Evolutionary conservation across 140 eudicot genomes (phyloP), one percentile per base, ranked within the genome.

Genomic region (Bidens hawaiensis): DNA sequence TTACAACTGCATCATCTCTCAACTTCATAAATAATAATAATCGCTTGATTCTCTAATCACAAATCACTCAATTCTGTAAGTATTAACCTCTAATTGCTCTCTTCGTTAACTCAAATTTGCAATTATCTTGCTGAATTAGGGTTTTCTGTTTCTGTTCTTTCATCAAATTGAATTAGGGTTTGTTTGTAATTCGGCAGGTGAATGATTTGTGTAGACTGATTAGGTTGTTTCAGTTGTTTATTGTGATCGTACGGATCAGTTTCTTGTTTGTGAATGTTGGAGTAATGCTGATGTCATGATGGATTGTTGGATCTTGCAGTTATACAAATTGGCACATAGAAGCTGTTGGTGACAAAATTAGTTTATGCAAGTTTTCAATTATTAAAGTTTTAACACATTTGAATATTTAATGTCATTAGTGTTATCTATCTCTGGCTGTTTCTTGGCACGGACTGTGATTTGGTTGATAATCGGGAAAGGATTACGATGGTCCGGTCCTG

Each of bases 41-140:
- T 5, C 57, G 43, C 36, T 66, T 50, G 4, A 45, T 26, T 16
- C 23, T 47, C 47, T 15, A 19, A 52, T 63, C 65, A 24, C 47
- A 60, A 33, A 59, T 59, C 70, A 30, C 2, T 53, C 65, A 34
- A 15, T 52, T 64, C 72, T 43, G 72, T 64, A 72, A 42, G 66
- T 42, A 16, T 30, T 22, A 3, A 2, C 64, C 19, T 42, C 71
- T 64, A 18, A 9, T 41, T 41, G 23, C n/a, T 40, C 4, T 43
- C 33, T n/a, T 2, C 30, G 5, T 14, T 22, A 25, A 41, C 11
- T 38, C 15, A 12, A 49, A 48, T 61, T 38, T 41, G 14, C 65
- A 23, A 21, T 15, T 31, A 30, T 36, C 9, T 72, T 54, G 5
- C 71, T 41, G 5, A 63, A 33, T 72, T 71, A 61, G 76, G 70